Conservation (phyloP, 2,329 filamentous ascomycete species). For the Fusarium tricinctum region DNA sequence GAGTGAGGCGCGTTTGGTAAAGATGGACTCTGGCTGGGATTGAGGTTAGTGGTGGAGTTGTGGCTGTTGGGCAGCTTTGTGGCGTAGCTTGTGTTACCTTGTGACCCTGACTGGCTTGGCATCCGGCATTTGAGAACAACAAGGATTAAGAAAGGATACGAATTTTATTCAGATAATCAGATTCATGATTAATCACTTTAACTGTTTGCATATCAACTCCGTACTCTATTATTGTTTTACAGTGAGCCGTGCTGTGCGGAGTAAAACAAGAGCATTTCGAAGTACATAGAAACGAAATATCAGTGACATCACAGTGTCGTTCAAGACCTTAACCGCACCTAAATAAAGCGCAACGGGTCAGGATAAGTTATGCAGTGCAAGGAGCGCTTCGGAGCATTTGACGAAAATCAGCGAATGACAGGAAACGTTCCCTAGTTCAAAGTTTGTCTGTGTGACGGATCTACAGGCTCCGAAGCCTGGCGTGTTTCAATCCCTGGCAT, state of each 20-base stretch:
- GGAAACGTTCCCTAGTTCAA: background rate
- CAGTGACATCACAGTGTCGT: constrained; percentile 29
- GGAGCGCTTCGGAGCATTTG: constrained; percentile 26
- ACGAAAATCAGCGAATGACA: constrained; percentile 14
- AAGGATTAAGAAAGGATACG: constrained; percentile 2
- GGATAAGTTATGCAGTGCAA: constrained; percentile 27
- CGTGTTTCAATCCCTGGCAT: constrained; percentile 34
- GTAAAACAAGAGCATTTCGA: background rate
- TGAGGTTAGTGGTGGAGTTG: constrained; percentile 37
- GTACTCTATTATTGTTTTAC: background rate
- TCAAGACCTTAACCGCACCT: background rate
- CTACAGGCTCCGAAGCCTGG: constrained; percentile 31
- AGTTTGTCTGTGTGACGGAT: constrained; percentile 13
- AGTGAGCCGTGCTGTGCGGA: background rate
- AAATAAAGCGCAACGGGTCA: constrained; percentile 17
- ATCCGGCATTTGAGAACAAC: constrained; percentile 4
- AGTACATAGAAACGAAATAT: background rate
- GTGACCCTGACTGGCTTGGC: background rate
- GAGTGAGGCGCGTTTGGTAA: constrained; percentile 33
- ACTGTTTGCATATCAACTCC: too few species aligned
- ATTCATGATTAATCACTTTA: background rate
- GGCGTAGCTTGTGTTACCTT: constrained; percentile 9
- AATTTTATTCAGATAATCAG: background rate
- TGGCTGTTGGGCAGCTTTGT: constrained; percentile 38
- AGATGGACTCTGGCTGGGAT: constrained; percentile 46